These are phyloP conservation scores for Fusarium equiseti DNA, from an alignment of 2,329 filamentous ascomycete genomes.

Conservation along the genomic window DNA sequence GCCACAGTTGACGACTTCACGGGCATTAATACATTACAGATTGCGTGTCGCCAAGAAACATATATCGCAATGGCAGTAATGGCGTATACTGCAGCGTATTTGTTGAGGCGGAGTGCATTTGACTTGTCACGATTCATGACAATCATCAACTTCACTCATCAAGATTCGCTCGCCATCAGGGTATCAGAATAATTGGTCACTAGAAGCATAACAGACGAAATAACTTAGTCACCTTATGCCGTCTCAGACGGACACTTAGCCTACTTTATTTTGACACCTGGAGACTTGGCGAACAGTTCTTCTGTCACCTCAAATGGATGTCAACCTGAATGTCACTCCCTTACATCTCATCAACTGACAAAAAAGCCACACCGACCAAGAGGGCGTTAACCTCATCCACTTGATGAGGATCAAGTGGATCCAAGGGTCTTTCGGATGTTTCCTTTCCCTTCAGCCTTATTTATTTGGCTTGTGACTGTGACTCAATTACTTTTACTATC, in stretches of 20 bases:
- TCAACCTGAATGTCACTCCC: background rate
- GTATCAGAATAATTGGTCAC: no score
- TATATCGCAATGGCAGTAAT: background rate
- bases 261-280: no score
- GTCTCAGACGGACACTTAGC: no score
- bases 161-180: background rate
- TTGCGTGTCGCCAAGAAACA: background rate
- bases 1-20: background rate
- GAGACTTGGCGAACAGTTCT: no score
- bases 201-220: no score
- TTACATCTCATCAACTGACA: conserved; percentile 1
- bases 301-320: no score
- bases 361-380: background rate
- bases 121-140: background rate
- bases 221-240: no score
- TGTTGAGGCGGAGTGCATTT: background rate
- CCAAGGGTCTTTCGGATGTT: background rate
- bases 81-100: background rate
- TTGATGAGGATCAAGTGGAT: background rate
- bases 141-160: background rate
- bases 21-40: no score
- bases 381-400: background rate
- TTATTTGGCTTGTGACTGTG: background rate
- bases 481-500: background rate
- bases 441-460: background rate